A percentile compares a stretch with the other conserved stretches of the same genome.
phyloP scores from a whole-genome alignment of 1,284 basidiomycete genomes.

The Trametes sp. region DNA sequence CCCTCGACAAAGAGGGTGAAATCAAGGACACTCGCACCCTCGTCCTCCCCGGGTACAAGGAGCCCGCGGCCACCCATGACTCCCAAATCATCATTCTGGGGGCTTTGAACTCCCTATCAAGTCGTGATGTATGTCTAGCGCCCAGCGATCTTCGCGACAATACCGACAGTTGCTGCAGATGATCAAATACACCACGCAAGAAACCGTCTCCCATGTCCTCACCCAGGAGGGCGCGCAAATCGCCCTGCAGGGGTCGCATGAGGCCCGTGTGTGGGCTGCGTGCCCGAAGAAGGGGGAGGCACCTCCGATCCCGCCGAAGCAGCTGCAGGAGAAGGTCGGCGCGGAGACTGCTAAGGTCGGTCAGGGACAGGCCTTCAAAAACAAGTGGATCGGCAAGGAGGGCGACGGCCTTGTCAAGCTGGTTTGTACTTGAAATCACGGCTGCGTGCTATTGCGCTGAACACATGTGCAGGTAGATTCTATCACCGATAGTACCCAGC shows the following conservation, averaged over 20 bases:
- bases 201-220: constrained; percentile 74
- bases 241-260: constrained; percentile 86
- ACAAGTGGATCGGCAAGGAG: constrained; percentile 95
- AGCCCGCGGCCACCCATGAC: constrained; percentile 69
- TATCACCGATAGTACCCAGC: constrained; percentile 78
- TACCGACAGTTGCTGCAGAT: constrained; percentile 62
- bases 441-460: background rate
- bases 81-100: constrained; percentile 85
- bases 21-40: constrained; percentile 83
- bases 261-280: constrained; percentile 91
- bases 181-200: constrained; percentile 84
- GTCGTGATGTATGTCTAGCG: constrained; percentile 77
- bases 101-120: constrained; percentile 87
- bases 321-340: constrained; percentile 80
- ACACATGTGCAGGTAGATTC: constrained; percentile 54
- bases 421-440: constrained; percentile 56
- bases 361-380: constrained; percentile 96
- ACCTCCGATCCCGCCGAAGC: constrained; percentile 65
- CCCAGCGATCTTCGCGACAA: background rate
- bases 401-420: constrained; percentile 87
- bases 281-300: constrained; percentile 77
- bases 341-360: constrained; percentile 90
- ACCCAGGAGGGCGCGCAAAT: constrained; percentile 87
- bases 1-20: constrained; percentile 62
- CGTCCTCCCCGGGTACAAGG: constrained; percentile 68